Conservation (phyloP, 1,284 basidiomycete species). For the Amylostereum areolatum region DNA sequence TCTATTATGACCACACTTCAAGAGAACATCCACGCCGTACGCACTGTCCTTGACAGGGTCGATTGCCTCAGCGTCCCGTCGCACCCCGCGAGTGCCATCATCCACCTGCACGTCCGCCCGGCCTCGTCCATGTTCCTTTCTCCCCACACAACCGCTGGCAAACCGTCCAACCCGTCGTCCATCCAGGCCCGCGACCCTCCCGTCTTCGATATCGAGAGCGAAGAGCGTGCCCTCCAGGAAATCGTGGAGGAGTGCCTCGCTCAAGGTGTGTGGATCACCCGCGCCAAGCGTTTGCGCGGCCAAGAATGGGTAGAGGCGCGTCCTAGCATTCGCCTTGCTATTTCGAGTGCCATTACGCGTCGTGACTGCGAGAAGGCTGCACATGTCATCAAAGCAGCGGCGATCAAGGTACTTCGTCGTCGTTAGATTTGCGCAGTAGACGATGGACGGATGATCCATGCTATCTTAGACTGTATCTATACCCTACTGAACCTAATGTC, state of each 20-base stretch:
- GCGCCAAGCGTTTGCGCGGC: slow-evolving; percentile 73
- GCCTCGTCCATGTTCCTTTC: slow-evolving; percentile 24
- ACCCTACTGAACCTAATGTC: too few species aligned
- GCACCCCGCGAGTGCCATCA: slow-evolving; percentile 79
- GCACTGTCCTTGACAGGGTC: slow-evolving; percentile 72
- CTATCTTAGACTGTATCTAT: too few species aligned
- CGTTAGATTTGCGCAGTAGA: slow-evolving; percentile 19
- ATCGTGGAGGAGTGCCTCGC: slow-evolving; percentile 78
- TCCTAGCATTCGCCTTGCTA: slow-evolving; percentile 84
- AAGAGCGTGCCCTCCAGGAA: slow-evolving; percentile 81
- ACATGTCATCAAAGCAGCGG: slow-evolving; percentile 65
- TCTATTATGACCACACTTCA: slow-evolving; percentile 72
- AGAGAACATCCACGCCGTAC: slow-evolving; percentile 76
- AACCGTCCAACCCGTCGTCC: slow-evolving; percentile 39
- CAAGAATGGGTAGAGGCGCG: slow-evolving; percentile 81
- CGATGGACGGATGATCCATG: too few species aligned
- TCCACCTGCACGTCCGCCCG: slow-evolving; percentile 73
- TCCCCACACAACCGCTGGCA: slow-evolving; percentile 16
- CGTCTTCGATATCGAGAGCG: slow-evolving; percentile 56
- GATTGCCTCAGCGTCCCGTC: slow-evolving; percentile 83
- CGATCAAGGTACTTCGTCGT: slow-evolving; percentile 64
- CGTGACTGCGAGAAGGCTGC: slow-evolving; percentile 93
- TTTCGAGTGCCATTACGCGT: slow-evolving; percentile 72
- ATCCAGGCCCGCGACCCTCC: slow-evolving; percentile 35
- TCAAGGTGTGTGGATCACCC: slow-evolving; percentile 79